Evolutionary conservation across 768 basidiomycete species (phyloP), one percentile per base, ranked within the genome.

Genomic region (Mycena alexandri): DNA sequence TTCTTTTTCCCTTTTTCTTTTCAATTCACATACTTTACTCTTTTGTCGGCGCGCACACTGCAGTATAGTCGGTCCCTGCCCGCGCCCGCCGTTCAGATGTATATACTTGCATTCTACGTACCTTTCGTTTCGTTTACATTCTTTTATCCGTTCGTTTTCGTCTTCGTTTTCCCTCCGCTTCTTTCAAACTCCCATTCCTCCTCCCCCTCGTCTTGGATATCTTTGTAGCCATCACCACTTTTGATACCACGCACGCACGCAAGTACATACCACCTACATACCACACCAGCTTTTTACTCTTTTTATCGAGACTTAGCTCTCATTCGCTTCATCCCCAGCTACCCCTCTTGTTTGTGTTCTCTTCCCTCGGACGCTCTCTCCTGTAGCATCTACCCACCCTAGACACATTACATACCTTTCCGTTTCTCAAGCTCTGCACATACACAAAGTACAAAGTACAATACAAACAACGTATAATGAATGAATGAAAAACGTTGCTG

Each of bases 1-100:
- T n/a, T n/a, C n/a, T n/a, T n/a, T n/a, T n/a, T n/a, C n/a, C n/a
- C 69, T 71, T 65, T 78, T 69, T 74, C 74, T 73, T 72, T 71
- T 25, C 47, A 29, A 29, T 29, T 67, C 53, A 63, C 22, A 22
- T 56, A 60, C 41, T 21, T n/a, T 33, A 44, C 24, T 62, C 55
- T 51, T 58, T 55, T 68, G 65, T 63, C 62, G 43, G 43, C 67
- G 56, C 57, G 61, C 60, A 71, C 48, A 65, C 72, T 44, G 66
- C 68, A 71, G 52, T 41, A 51, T 53, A 71, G 72, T 72, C 71
- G 71, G 67, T 71, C 74, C 72, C 70, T 68, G 50, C 72, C 70
- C 67, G 50, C 47, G 63, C 46, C 43, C 59, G 51, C 68, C 55
- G 46, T 58, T 63, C 66, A 48, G 38, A 24, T 63, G 46, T 65